phyloP scores from a whole-genome alignment of 805 yeast species.

The Metschnikowia cubensis region DNA sequence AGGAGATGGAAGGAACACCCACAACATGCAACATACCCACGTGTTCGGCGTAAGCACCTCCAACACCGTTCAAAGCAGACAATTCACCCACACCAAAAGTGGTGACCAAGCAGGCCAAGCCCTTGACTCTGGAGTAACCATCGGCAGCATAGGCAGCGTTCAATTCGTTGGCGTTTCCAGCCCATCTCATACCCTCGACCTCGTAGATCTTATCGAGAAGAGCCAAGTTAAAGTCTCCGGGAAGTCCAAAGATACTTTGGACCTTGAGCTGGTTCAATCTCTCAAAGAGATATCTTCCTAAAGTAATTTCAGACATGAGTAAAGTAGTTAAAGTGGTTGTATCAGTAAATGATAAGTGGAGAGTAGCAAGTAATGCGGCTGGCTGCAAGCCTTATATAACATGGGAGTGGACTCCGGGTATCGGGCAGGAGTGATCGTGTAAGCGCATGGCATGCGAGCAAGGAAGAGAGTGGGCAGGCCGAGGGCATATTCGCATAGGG shows the following conservation, averaged over 20 bases:
- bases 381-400: background rate
- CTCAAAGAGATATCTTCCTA: constrained; percentile 77
- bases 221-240: constrained; percentile 77
- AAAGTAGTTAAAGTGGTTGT: background rate
- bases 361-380: background rate
- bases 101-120: constrained; percentile 69
- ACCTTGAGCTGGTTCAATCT: constrained; percentile 70
- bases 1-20: constrained; percentile 75
- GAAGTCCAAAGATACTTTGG: constrained; percentile 72
- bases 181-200: constrained; percentile 78
- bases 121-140: constrained; percentile 81
- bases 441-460: constrained; percentile 12
- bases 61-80: constrained; percentile 79
- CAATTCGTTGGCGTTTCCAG: constrained; percentile 86
- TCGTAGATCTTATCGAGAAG: constrained; percentile 70
- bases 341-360: background rate
- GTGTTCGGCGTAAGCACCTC: constrained; percentile 87
- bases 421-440: background rate
- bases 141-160: constrained; percentile 88
- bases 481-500: background rate
- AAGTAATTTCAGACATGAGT: constrained; percentile 45
- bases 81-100: constrained; percentile 92
- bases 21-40: constrained; percentile 82
- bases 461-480: background rate
- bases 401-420: background rate